These are phyloP conservation scores for Fusarium sp. DNA, from an alignment of 2,329 filamentous ascomycete species.

Conservation along the genomic window DNA sequence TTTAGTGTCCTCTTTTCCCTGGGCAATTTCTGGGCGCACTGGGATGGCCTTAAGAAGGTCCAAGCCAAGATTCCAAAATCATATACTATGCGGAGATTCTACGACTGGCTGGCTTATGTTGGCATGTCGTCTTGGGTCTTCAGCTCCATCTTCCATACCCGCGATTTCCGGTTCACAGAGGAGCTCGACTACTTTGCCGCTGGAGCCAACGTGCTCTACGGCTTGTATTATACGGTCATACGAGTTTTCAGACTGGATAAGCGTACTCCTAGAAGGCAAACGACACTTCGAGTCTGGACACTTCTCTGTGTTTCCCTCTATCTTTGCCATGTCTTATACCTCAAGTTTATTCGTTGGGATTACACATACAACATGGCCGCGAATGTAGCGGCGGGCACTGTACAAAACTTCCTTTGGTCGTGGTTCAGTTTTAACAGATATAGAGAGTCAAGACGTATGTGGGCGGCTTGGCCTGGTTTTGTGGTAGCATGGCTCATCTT, in stretches of 20 bases:
- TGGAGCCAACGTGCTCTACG: conserved; percentile 90
- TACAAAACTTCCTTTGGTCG: conserved; percentile 88
- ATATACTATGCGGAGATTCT: conserved; percentile 85
- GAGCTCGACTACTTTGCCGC: conserved; percentile 97
- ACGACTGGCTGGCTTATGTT: conserved; percentile 82
- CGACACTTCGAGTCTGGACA: conserved; percentile 81
- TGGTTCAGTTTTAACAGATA: conserved; percentile 85
- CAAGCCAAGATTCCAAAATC: conserved; percentile 75
- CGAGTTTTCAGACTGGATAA: conserved; percentile 86
- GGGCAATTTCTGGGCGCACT: conserved; percentile 90
- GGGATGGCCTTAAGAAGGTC: conserved; percentile 79
- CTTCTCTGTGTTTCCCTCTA: conserved; percentile 79
- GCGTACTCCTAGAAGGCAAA: conserved; percentile 55
- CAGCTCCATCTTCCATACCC: conserved; percentile 91
- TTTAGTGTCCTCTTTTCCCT: conserved; percentile 94
- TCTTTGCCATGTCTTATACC: conserved; percentile 80
- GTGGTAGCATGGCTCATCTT: conserved; percentile 92
- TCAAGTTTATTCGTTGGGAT: conserved; percentile 90
- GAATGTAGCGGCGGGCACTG: conserved; percentile 84
- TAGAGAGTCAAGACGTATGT: conserved; percentile 75
- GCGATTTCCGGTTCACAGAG: conserved; percentile 88
- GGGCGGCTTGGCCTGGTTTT: conserved; percentile 91
- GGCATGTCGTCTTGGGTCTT: conserved; percentile 88
- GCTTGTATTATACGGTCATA: conserved; percentile 86
- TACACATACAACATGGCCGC: conserved; percentile 99